Percentiles rank a stretch among this genome's conserved stretches.
These are phyloP conservation scores for Erysimum cheiranthoides DNA, from an alignment of 345 rosid genomes.

Conservation along the genomic window DNA sequence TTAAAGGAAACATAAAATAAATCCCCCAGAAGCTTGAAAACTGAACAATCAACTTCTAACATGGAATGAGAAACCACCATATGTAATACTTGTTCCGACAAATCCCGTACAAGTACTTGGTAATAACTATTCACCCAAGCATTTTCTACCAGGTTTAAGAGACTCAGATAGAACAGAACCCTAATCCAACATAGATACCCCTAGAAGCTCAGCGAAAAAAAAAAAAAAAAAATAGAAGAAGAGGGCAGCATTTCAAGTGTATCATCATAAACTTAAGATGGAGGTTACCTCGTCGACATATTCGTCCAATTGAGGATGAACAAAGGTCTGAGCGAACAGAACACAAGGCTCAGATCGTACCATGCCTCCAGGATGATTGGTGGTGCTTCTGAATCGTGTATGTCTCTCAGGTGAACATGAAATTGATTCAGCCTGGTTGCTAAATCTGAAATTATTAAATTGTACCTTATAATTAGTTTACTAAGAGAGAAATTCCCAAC, in stretches of 20 bases:
- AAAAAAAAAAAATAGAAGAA: background rate
- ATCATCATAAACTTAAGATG: constrained; percentile 2
- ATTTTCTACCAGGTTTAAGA: constrained; percentile 7
- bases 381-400: constrained; percentile 11
- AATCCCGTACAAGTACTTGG: background rate
- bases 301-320: constrained; percentile 93
- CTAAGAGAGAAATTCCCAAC: background rate
- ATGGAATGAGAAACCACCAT: constrained; percentile 8
- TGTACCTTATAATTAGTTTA: background rate
- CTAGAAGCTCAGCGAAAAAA: background rate
- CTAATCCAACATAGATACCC: constrained; percentile 4
- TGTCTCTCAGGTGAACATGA: constrained; percentile 19
- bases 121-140: background rate
- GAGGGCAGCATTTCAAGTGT: background rate
- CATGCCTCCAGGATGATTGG: constrained; percentile 49
- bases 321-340: constrained; percentile 90
- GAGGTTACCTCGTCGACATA: constrained; percentile 87
- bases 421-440: constrained; percentile 25
- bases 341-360: constrained; percentile 96
- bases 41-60: constrained; percentile 15
- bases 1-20: constrained; percentile 8
- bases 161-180: background rate
- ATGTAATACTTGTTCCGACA: constrained; percentile 7
- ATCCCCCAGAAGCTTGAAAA: background rate
- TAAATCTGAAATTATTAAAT: constrained; percentile 14